Conservation (phyloP, 169 alveolate species). For the Eimeria sp. region DNA sequence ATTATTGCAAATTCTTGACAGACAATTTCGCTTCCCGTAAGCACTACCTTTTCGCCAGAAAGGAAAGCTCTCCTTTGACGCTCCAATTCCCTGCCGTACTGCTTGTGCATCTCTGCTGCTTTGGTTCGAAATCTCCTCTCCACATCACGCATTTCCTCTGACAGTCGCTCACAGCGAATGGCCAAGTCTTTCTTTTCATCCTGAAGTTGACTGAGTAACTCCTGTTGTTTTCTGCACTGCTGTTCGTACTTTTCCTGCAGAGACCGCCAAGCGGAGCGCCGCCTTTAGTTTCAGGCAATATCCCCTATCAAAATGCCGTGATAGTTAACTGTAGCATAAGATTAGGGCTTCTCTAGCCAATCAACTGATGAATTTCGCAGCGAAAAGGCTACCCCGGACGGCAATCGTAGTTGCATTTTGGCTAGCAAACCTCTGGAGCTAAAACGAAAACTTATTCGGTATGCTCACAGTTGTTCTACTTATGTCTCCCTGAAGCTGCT, state of each 20-base stretch:
- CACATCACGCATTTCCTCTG: slow-evolving; percentile 67
- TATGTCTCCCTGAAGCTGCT: slow-evolving; percentile 31
- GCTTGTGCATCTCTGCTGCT: slow-evolving; percentile 47
- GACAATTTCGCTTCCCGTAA: neutral
- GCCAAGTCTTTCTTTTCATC: slow-evolving; percentile 69
- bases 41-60: slow-evolving; percentile 55
- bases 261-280: neutral
- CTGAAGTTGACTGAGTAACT: slow-evolving; percentile 42
- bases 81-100: slow-evolving; percentile 68
- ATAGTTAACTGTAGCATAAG: neutral
- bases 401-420: neutral
- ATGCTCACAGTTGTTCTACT: slow-evolving; percentile 7
- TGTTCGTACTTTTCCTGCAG: slow-evolving; percentile 74
- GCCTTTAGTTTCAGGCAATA: neutral
- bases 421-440: neutral
- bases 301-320: neutral
- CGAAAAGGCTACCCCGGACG: neutral
- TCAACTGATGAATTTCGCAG: neutral
- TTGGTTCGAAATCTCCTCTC: slow-evolving; percentile 54
- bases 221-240: slow-evolving; percentile 53
- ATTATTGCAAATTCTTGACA: too few relatives aligned
- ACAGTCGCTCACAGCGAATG: slow-evolving; percentile 10
- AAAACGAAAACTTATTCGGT: neutral
- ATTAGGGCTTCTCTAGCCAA: neutral
- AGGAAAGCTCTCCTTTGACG: slow-evolving; percentile 57